Conservation (phyloP, 441 rosid species). For the Erodium texanum region DNA sequence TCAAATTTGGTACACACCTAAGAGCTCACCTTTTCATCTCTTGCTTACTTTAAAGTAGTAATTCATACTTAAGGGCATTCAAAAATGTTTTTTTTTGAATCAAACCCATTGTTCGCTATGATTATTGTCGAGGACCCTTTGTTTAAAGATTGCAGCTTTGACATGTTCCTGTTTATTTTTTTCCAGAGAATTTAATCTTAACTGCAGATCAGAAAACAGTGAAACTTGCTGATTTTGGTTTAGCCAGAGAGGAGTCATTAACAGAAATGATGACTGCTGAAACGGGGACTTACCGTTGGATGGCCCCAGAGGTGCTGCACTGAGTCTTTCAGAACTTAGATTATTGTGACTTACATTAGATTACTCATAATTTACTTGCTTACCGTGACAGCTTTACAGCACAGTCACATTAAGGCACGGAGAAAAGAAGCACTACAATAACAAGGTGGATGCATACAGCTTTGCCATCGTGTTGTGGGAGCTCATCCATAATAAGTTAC, state of each 20-base stretch:
- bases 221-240: constrained; percentile 57
- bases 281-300: constrained; percentile 48
- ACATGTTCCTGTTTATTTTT: neutral
- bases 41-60: neutral
- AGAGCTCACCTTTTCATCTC: neutral
- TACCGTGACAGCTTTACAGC: constrained; percentile 43
- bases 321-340: neutral
- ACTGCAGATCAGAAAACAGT: constrained; percentile 51
- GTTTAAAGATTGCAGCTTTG: neutral
- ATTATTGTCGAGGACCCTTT: neutral
- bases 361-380: neutral
- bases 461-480: constrained; percentile 58
- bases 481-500: constrained; percentile 47
- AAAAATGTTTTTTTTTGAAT: too few relatives aligned
- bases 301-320: constrained; percentile 37
- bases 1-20: neutral
- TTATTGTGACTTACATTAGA: neutral
- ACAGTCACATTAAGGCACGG: constrained; percentile 53
- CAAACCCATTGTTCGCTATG: neutral
- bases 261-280: constrained; percentile 73
- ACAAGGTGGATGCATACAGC: constrained; percentile 59
- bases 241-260: constrained; percentile 62
- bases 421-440: constrained; percentile 64
- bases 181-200: constrained; percentile 56
- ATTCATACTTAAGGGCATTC: too few relatives aligned